Evolutionary conservation across 148 eudicot species (phyloP), one percentile per base, ranked within the genome.

Genomic region (Spergularia bocconei): DNA sequence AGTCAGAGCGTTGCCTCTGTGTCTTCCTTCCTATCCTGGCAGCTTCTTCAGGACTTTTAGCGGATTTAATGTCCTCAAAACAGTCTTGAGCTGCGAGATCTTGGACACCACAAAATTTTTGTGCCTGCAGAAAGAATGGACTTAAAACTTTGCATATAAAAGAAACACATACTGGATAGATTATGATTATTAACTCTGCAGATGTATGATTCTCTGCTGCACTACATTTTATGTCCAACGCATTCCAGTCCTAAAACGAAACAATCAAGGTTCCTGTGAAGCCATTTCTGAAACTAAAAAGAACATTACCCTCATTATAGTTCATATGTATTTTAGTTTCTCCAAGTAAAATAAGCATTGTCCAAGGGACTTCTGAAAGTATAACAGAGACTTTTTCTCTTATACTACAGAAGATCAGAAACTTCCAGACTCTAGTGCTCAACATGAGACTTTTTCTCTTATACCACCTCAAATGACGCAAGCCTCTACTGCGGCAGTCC

Each of bases 11-110:
- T 69, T 75, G 90, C 87, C 93, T 89, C 82, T 92, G 99, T 75
- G 80, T 79, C 84, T 74, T 86, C 84, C 99, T 86, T 75, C 97
- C 97, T 75, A 88, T 80, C 77, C 97, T 87, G 77, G 97, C 97
- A 63, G 99, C 99, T 89, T 92, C 99, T 85, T 95, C 99, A 0
- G 97, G 99, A 74, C 99, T 95, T 84, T 82, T 95, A 61, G 99
- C 90, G 16, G 77, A 73, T 78, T 81, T 87, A 73, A 95, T 89
- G 72, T 82, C 88, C 71, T 92, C 87, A 33, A 90, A 75, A 81
- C 81, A 88, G 15, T 82, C 85, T 77, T 78, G 80, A 20, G 97
- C 97, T 69, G 70, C 80, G 81, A 88, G 89, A 78, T 90, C 88
- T 75, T 87, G 79, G 64, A 86, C 85, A 54, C 92, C 96, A 48